Evolutionary conservation across 352 stramenopile species (phyloP).

Genomic region (Pythium aristosporum): DNA sequence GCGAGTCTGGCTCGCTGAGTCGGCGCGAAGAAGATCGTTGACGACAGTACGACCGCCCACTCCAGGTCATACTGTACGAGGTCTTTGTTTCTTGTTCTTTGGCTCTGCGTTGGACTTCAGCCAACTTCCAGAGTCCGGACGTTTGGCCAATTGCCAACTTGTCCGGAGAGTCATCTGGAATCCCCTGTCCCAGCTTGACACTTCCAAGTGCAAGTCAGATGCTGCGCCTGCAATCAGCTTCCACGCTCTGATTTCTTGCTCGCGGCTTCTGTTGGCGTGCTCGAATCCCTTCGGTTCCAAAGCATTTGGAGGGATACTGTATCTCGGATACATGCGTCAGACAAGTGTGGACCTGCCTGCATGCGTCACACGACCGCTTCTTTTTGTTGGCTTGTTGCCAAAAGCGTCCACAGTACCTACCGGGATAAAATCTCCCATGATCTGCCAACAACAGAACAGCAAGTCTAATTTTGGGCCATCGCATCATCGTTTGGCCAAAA

Average conservation of each 20-base stretch:
- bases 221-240: no score
- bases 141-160: neutral
- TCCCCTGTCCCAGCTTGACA: neutral
- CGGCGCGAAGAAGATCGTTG: neutral
- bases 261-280: no score
- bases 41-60: no score
- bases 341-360: neutral
- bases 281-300: no score
- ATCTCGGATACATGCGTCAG: no score
- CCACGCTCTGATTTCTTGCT: no score
- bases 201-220: no score
- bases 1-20: no score
- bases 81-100: no score
- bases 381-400: neutral
- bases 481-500: conserved; percentile 5
- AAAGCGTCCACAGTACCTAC: conserved; percentile 1
- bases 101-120: no score
- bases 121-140: neutral
- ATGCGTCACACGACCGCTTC: neutral
- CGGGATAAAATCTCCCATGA: conserved; percentile 2
- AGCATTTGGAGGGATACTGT: no score
- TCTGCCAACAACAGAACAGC: conserved; percentile 1
- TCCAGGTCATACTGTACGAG: no score
- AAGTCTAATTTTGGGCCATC: conserved; percentile 4
- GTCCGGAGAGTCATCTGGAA: neutral